These are phyloP conservation scores for Naganishia antarctica DNA, from an alignment of 768 basidiomycete species.

Conservation along the genomic window DNA sequence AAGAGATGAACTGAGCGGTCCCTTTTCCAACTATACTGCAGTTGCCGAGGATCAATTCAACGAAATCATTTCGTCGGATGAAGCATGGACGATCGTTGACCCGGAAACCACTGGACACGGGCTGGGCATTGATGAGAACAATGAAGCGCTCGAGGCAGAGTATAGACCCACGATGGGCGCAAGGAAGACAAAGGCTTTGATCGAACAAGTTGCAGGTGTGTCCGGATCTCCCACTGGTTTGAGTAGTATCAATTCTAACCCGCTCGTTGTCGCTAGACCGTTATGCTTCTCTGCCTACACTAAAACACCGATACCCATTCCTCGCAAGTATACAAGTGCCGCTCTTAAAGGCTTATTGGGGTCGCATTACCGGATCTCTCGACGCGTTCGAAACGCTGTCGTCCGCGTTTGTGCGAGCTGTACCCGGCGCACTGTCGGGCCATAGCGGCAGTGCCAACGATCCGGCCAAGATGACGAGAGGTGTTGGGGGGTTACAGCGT, in stretches of 20 bases:
- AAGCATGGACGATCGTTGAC: conserved; percentile 74
- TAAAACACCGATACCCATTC: conserved; percentile 74
- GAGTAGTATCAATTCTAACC: not conserved
- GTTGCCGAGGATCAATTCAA: conserved; percentile 84
- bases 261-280: conserved; percentile 59
- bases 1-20: too few species aligned
- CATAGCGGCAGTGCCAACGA: conserved; percentile 56
- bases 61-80: conserved; percentile 68
- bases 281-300: conserved; percentile 77
- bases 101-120: conserved; percentile 55
- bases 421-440: conserved; percentile 76
- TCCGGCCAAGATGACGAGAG: conserved; percentile 66
- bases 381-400: conserved; percentile 93
- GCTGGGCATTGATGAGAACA: conserved; percentile 53
- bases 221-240: not conserved
- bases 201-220: conserved; percentile 85
- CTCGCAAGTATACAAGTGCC: conserved; percentile 80
- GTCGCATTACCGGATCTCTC: conserved; percentile 72
- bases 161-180: conserved; percentile 76
- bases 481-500: conserved; percentile 74
- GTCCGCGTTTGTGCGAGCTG: conserved; percentile 77
- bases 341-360: conserved; percentile 68
- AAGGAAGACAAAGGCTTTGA: conserved; percentile 70
- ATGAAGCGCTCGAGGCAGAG: conserved; percentile 45
- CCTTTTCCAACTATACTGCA: too few species aligned